Conservation (phyloP, 2,329 filamentous ascomycete genomes). For the Colletotrichum tropicicola region DNA sequence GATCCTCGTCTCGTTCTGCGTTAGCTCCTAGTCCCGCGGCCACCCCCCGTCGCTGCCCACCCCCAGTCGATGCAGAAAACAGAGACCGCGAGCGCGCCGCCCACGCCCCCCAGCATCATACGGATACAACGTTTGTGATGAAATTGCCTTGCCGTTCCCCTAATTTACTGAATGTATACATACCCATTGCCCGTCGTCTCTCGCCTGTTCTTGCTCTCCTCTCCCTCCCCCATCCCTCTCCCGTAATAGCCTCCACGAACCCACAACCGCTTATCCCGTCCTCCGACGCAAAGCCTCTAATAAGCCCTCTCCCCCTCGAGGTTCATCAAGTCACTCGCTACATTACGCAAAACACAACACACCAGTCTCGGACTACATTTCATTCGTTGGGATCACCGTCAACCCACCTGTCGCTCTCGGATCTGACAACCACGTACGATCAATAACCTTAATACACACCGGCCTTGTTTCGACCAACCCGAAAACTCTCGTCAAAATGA, state of each 20-base stretch:
- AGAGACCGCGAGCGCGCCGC: background rate
- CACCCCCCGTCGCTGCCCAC: background rate
- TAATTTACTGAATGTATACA: constrained; percentile 30
- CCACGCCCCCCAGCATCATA: constrained; percentile 17
- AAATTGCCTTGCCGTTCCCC: constrained; percentile 21
- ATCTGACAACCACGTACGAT: background rate
- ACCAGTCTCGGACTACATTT: constrained; percentile 10
- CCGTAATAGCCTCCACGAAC: constrained; percentile 27
- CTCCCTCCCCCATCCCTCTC: constrained; percentile 10
- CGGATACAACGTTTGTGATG: constrained; percentile 28
- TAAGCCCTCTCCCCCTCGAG: background rate
- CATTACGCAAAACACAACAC: background rate
- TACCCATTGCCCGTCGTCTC: background rate
- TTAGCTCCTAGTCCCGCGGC: background rate
- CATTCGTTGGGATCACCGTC: constrained; percentile 18
- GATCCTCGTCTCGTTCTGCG: constrained; percentile 20
- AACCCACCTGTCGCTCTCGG: background rate
- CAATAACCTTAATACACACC: background rate
- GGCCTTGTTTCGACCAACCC: background rate
- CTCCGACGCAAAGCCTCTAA: constrained; percentile 4
- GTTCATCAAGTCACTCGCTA: constrained; percentile 29
- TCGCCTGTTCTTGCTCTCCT: background rate
- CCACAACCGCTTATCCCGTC: constrained; percentile 23
- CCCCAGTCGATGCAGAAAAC: constrained; percentile 10
- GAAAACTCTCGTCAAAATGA: constrained; percentile 48